Conservation (phyloP, 208 protist species). For the Acanthamoeba rhysodes region DNA sequence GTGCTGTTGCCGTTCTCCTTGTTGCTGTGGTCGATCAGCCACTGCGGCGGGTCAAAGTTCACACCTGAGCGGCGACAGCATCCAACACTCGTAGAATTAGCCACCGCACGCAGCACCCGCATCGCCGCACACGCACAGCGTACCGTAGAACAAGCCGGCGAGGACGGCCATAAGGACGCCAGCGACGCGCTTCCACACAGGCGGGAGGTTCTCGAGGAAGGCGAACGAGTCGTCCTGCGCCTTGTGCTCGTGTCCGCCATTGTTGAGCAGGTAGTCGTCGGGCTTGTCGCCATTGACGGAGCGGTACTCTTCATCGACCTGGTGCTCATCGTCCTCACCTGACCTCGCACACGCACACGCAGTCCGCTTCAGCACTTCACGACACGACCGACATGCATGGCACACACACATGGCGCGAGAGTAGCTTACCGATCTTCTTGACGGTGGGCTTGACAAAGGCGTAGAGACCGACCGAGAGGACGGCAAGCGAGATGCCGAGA, state of each 20-base stretch:
- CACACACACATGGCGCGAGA: too few relatives aligned
- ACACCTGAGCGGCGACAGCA: not conserved
- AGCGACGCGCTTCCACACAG: not conserved
- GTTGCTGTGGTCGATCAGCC: constrained; percentile 72
- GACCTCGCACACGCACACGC: too few relatives aligned
- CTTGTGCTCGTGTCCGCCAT: not conserved
- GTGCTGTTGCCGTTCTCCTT: not conserved
- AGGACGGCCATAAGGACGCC: constrained; percentile 37
- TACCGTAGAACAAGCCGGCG: constrained; percentile 58
- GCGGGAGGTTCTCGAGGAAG: not conserved
- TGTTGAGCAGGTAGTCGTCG: not conserved
- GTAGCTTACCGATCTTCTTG: constrained; percentile 32
- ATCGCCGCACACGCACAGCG: too few relatives aligned
- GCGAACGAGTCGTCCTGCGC: constrained; percentile 71
- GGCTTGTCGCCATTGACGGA: not conserved
- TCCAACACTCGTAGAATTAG: not conserved
- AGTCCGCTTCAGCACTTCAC: too few relatives aligned
- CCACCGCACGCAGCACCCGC: not conserved
- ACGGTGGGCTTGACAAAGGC: constrained; percentile 71
- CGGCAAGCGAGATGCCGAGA: constrained; percentile 53
- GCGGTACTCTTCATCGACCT: not conserved
- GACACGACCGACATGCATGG: not conserved
- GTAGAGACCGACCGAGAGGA: constrained; percentile 62
- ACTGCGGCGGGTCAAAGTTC: constrained; percentile 74
- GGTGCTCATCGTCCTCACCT: not conserved